These are phyloP conservation scores for Plasmodium inui DNA, from an alignment of 169 alveolate genomes.

Conservation along the genomic window DNA sequence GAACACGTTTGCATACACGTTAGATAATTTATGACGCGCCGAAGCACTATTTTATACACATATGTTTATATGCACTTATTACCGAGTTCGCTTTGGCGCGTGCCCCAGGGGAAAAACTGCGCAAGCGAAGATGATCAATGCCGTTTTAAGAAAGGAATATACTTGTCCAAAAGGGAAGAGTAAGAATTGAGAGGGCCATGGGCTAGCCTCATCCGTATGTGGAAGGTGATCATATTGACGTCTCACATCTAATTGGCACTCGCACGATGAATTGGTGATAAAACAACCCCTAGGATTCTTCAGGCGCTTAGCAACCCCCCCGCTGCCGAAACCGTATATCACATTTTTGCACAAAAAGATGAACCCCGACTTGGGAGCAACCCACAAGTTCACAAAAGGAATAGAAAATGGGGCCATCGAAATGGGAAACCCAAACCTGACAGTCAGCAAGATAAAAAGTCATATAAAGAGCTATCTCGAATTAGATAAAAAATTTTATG, in stretches of 20 bases:
- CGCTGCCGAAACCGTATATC: not conserved
- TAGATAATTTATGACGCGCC: not conserved
- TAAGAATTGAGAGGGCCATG: not conserved
- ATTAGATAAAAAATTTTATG: constrained; percentile 33
- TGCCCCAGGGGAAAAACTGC: not conserved
- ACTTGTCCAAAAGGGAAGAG: not conserved
- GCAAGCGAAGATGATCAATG: not conserved
- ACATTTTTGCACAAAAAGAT: not conserved
- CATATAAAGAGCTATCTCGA: constrained; percentile 38
- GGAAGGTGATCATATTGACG: not conserved
- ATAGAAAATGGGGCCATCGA: not conserved
- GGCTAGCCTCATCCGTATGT: not conserved
- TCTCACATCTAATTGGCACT: not conserved
- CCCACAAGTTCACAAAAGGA: not conserved
- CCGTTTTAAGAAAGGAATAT: not conserved
- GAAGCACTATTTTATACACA: not conserved
- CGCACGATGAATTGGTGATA: not conserved
- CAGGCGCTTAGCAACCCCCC: not conserved
- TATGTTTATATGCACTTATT: not conserved
- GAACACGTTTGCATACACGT: not conserved
- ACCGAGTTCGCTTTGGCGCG: not conserved
- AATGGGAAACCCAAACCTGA: constrained; percentile 5
- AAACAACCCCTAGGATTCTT: not conserved
- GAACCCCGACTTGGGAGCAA: not conserved
- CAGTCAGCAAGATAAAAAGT: not conserved